phyloP scores from a whole-genome alignment of 306 rosid genomes.

The Carpinus viminea region DNA sequence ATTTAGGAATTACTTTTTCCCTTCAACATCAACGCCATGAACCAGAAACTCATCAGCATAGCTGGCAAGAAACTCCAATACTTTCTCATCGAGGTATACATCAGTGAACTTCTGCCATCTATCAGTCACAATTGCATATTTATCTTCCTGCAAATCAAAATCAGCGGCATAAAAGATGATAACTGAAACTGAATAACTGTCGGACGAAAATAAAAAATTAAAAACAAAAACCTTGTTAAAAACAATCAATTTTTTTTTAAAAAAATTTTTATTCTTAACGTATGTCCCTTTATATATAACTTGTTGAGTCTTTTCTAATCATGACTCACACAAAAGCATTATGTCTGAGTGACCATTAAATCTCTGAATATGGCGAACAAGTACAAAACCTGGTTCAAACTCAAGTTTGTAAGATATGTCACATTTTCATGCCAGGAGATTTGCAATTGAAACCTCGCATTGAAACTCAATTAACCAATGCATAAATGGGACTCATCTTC shows the following conservation, averaged over 20 bases:
- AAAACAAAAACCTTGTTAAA: not conserved
- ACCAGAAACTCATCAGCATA: constrained; percentile 93
- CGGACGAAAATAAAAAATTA: not conserved
- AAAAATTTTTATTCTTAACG: not conserved
- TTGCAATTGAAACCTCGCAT: constrained; percentile 3
- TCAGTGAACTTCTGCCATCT: constrained; percentile 98
- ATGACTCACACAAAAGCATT: not conserved
- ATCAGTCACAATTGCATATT: constrained; percentile 88
- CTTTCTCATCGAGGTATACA: constrained; percentile 56
- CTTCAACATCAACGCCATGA: constrained; percentile 98
- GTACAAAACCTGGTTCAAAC: not conserved
- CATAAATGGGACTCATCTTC: constrained; percentile 9
- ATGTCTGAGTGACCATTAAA: not conserved
- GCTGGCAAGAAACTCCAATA: constrained; percentile 70
- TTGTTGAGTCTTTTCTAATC: not conserved
- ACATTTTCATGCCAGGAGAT: not conserved
- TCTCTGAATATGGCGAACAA: not conserved
- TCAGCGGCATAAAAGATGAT: constrained; percentile 16
- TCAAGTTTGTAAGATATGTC: not conserved
- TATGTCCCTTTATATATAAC: not conserved
- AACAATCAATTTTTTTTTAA: not conserved
- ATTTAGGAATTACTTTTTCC: constrained; percentile 67
- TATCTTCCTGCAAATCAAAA: constrained; percentile 62
- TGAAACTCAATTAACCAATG: not conserved
- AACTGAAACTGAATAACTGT: constrained; percentile 2